Evolutionary conservation across 495 filamentous ascomycete genomes (phyloP).

Genomic region (Penicillium pancosmium): DNA sequence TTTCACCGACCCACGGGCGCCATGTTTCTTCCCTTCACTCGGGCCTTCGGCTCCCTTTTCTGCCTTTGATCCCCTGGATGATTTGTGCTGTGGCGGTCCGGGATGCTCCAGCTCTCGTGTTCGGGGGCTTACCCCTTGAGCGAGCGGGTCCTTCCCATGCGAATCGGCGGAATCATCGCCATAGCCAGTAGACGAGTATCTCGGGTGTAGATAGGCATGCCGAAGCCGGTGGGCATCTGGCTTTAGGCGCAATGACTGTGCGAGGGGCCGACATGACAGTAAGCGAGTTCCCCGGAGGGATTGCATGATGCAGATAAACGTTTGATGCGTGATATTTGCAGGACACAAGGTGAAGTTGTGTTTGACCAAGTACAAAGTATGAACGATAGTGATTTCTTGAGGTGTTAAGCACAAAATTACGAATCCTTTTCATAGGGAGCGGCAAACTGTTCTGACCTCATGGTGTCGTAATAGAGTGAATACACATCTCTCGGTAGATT

Average conservation of each 20-base stretch:
- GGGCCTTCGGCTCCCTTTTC: too few relatives aligned
- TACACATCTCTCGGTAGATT: not conserved
- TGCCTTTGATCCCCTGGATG: not conserved
- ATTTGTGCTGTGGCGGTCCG: conserved; percentile 10
- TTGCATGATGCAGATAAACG: not conserved
- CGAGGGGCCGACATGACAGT: not conserved
- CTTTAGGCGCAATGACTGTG: not conserved
- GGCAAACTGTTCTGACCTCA: not conserved
- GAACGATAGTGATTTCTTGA: too few relatives aligned
- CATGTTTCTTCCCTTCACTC: too few relatives aligned
- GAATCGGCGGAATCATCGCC: conserved; percentile 10
- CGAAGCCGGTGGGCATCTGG: not conserved
- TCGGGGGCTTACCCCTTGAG: conserved; percentile 12
- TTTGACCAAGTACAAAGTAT: too few relatives aligned
- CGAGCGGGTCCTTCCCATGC: conserved; percentile 2
- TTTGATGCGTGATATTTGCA: not conserved
- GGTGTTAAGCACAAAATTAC: too few relatives aligned
- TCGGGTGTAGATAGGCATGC: not conserved
- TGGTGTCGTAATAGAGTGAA: not conserved
- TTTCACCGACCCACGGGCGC: too few relatives aligned
- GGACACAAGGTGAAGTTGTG: too few relatives aligned
- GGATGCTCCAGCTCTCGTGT: conserved; percentile 22
- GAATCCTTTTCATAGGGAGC: not conserved
- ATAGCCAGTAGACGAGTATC: conserved; percentile 15
- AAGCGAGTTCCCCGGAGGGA: not conserved